Evolutionary conservation across 441 rosid species (phyloP).

Genomic region (Jatropha podagrica): DNA sequence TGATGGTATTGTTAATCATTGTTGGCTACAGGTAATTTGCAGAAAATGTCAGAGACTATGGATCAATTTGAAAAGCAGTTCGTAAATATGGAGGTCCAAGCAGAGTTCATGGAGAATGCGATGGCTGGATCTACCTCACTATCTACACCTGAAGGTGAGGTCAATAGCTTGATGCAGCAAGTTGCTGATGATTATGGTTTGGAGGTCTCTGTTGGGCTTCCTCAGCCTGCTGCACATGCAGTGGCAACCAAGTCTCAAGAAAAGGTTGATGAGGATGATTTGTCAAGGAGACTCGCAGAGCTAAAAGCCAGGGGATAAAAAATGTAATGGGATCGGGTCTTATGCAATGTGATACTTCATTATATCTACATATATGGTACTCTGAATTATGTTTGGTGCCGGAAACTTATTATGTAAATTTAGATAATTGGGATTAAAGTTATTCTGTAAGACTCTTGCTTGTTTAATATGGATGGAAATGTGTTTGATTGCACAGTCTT

Average conservation of each 20-base stretch:
- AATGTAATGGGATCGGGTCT: conserved; percentile 3
- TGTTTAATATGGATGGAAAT: conserved; percentile 23
- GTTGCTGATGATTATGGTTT: conserved; percentile 89
- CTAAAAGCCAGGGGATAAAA: conserved; percentile 77
- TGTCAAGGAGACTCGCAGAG: conserved; percentile 90
- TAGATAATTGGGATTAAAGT: conserved; percentile 19
- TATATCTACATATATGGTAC: conserved; percentile 14
- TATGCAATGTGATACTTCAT: conserved; percentile 17
- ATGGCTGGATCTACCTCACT: conserved; percentile 93
- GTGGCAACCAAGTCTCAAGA: conserved; percentile 63
- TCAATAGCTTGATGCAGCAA: conserved; percentile 93
- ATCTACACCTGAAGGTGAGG: conserved; percentile 93
- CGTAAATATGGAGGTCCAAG: conserved; percentile 97
- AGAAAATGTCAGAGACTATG: conserved; percentile 95
- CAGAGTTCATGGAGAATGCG: conserved; percentile 94
- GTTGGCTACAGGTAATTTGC: conserved; percentile 63
- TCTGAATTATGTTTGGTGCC: conserved; percentile 18
- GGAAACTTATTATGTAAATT: conserved; percentile 36
- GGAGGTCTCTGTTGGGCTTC: conserved; percentile 91
- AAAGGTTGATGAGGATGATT: conserved; percentile 87
- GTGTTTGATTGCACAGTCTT: background rate
- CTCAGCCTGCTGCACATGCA: conserved; percentile 85
- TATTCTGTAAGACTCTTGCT: conserved; percentile 16
- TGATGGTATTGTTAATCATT: background rate
- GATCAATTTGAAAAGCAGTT: conserved; percentile 92